Evolutionary conservation across 2,329 filamentous ascomycete species (phyloP).

Genomic region (Trichoderma pleuroti): DNA sequence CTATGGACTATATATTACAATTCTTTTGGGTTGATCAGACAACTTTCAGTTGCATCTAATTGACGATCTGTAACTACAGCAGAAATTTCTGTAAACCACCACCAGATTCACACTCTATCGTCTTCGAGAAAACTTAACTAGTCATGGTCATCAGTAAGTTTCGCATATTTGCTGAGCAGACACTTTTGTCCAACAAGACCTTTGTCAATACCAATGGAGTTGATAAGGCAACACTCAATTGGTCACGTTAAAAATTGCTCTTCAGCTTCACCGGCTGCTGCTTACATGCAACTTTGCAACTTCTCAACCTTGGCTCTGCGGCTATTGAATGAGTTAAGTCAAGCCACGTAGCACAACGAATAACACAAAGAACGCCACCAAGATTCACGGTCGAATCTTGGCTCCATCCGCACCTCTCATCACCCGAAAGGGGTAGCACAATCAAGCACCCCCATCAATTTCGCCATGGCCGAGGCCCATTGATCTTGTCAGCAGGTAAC

Average conservation of each 20-base stretch:
- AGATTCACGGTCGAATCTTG: neutral
- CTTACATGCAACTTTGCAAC: neutral
- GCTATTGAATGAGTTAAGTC: neutral
- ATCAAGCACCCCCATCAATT: neutral
- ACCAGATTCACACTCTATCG: neutral
- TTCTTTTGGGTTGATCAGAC: no score
- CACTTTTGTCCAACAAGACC: neutral
- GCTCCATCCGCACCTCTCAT: neutral
- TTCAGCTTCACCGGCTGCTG: neutral
- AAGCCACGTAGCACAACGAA: conserved; percentile 3
- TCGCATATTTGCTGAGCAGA: neutral
- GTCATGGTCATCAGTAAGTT: neutral
- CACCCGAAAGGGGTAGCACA: conserved; percentile 2
- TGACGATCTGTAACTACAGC: neutral
- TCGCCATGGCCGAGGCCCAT: neutral
- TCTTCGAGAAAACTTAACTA: neutral
- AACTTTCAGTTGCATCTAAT: neutral
- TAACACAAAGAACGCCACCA: neutral
- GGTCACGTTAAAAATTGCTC: neutral
- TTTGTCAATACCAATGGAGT: neutral
- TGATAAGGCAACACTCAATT: neutral
- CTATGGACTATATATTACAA: neutral
- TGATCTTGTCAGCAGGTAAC: neutral
- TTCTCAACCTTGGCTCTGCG: neutral
- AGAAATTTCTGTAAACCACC: neutral